phyloP scores from a whole-genome alignment of 176 grass and related monocot species.

The Aegilops longissima region DNA sequence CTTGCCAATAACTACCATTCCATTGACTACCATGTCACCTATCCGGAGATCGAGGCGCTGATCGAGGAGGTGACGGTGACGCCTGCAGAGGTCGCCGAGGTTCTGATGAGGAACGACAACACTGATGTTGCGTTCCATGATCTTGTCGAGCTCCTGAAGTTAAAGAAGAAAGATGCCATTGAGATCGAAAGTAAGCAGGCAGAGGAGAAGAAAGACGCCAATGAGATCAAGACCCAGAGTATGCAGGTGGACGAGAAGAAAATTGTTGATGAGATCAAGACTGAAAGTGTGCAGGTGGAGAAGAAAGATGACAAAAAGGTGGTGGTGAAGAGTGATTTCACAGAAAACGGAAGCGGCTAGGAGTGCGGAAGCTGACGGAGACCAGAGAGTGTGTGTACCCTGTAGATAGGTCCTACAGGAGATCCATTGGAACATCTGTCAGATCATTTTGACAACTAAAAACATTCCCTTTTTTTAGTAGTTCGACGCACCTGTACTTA shows the following conservation, averaged over 20 bases:
- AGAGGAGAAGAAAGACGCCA: slow-evolving; percentile 14
- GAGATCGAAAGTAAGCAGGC: neutral
- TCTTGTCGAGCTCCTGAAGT: slow-evolving; percentile 46
- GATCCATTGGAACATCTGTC: slow-evolving; percentile 14
- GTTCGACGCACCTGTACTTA: neutral
- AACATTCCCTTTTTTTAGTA: neutral
- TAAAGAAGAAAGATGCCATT: slow-evolving; percentile 40
- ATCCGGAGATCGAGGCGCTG: slow-evolving; percentile 50
- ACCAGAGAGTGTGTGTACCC: neutral
- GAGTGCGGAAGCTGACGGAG: neutral
- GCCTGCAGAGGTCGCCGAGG: slow-evolving; percentile 71
- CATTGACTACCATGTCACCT: slow-evolving; percentile 48
- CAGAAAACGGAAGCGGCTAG: neutral
- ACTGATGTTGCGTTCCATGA: slow-evolving; percentile 36
- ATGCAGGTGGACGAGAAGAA: slow-evolving; percentile 13
- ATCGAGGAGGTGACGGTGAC: slow-evolving; percentile 50
- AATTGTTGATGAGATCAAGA: slow-evolving; percentile 2
- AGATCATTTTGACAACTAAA: slow-evolving; percentile 3
- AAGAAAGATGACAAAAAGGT: slow-evolving; percentile 21
- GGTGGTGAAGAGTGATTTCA: neutral
- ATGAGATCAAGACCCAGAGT: slow-evolving; percentile 3
- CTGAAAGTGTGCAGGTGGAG: slow-evolving; percentile 14
- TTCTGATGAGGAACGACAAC: slow-evolving; percentile 68
- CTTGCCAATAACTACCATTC: slow-evolving; percentile 71
- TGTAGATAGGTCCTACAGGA: slow-evolving; percentile 5